phyloP scores from a whole-genome alignment of 1,139 yeast genomes.

The Yamadazyma buinensis region DNA sequence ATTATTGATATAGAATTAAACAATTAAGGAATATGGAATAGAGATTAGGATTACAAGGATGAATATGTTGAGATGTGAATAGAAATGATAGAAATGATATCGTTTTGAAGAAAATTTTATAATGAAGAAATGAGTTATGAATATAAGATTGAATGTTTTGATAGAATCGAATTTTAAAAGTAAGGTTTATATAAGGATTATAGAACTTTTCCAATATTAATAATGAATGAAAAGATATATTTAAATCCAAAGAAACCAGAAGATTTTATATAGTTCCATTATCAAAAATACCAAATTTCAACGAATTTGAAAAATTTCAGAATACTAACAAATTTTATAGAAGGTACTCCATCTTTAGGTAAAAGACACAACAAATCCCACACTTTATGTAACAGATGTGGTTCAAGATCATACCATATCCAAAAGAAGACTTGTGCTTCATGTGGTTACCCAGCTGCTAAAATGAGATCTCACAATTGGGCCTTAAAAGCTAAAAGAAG shows the following conservation, averaged over 20 bases:
- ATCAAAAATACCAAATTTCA: background rate
- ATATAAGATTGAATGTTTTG: too few species aligned
- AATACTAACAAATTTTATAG: constrained; percentile 38
- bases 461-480: constrained; percentile 99
- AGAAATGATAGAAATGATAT: too few species aligned
- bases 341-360: constrained; percentile 99
- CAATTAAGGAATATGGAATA: background rate
- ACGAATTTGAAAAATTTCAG: background rate
- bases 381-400: constrained; percentile 99
- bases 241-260: too few species aligned
- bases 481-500: constrained; percentile 99
- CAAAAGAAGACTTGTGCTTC: constrained; percentile 99
- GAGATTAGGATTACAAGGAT: too few species aligned
- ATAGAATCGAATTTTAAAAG: too few species aligned
- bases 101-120: too few species aligned
- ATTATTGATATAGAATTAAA: background rate
- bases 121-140: too few species aligned
- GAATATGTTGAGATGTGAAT: constrained; percentile 4
- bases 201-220: too few species aligned
- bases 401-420: constrained; percentile 97
- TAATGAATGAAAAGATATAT: too few species aligned
- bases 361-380: constrained; percentile 99
- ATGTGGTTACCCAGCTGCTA: constrained; percentile 99
- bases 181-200: too few species aligned
- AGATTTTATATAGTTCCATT: too few species aligned